Evolutionary conservation across 2,329 filamentous ascomycete species (phyloP), one percentile per base, ranked within the genome.

Genomic region (Thielaviopsis ethacetica): DNA sequence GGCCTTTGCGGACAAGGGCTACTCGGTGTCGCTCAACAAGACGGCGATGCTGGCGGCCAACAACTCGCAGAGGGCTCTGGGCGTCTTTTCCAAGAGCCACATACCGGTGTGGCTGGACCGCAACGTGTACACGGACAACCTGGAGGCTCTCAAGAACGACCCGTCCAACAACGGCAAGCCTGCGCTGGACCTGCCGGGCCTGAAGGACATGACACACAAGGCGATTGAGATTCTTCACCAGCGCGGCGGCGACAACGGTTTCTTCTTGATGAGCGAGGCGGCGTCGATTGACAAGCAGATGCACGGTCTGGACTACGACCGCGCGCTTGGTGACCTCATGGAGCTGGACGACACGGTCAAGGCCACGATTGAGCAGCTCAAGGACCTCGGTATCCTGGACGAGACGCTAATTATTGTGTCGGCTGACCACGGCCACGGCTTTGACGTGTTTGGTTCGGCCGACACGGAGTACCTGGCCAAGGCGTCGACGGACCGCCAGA

Each of bases 281-380:
- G 88, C 88, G 17, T 88, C 83, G 1, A 86, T 94, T 65, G 88
- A 93, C 73, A 94, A 94, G 77, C 85, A 88, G 77, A 93, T 94
- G 88, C 88, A 94, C 72, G 70, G 75, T 1, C 79, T 93, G 21
- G 88, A 93, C 73, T 93, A 93, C 68, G 86, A 93, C 71, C 86
- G 88, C 58, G 86, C 88, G 0, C 81, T 94, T 0, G 88, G 86
- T 58, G 88, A 94, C 65, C 81, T 94, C 1, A 80, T 94, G 49
- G 88, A 94, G 72, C 79, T 94, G 38, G 88, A 94, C 67, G 87
- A 94, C 71, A 90, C 88, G 4, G 74, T 94, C 64, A 82, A 82
- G 57, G 86, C 86, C 19, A 89, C 87, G 2, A 76, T 91, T 58
- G 76, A 76, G 53, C 83, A 87, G 67, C 82, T 94, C 51, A 76